Conservation (phyloP, 108 stramenopile species). For the Heterococcus sp. region DNA sequence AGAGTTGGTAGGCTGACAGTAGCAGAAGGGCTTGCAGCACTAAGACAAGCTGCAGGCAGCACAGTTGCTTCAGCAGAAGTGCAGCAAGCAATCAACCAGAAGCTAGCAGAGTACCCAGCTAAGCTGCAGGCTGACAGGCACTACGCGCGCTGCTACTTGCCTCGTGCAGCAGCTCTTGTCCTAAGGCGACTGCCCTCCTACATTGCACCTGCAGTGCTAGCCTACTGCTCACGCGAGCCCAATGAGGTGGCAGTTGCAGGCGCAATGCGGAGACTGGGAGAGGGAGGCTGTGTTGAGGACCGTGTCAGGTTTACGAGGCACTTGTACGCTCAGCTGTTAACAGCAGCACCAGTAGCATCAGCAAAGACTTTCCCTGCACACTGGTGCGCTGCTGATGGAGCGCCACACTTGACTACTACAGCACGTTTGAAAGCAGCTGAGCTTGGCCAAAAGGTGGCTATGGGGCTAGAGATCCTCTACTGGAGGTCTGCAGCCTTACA, state of each 20-base stretch:
- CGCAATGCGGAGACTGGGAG: constrained; percentile 13
- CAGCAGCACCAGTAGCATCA: not conserved
- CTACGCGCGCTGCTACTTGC: not conserved
- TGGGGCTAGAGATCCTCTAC: constrained; percentile 25
- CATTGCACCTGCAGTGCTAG: constrained; percentile 22
- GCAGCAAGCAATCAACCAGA: not conserved
- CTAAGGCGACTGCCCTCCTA: constrained; percentile 7
- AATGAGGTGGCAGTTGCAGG: constrained; percentile 3
- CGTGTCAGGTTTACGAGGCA: constrained; percentile 24
- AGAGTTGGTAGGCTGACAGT: not conserved
- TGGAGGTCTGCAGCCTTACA: not conserved
- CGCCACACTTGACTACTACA: constrained; percentile 1
- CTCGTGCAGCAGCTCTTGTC: constrained; percentile 1
- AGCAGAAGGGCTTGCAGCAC: not conserved
- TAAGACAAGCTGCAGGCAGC: not conserved
- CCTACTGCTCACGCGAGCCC: constrained; percentile 25
- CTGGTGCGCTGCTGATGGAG: constrained; percentile 12
- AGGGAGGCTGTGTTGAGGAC: constrained; percentile 6
- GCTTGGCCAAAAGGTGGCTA: constrained; percentile 37
- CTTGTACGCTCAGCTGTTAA: constrained; percentile 26
- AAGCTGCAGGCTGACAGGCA: not conserved
- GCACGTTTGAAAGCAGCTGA: not conserved
- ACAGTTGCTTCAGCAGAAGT: not conserved
- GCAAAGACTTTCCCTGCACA: constrained; percentile 12
- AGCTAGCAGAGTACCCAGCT: not conserved